Base-by-base conservation (phyloP, 1,284 basidiomycete species). In the Ganoderma meredithae region DNA sequence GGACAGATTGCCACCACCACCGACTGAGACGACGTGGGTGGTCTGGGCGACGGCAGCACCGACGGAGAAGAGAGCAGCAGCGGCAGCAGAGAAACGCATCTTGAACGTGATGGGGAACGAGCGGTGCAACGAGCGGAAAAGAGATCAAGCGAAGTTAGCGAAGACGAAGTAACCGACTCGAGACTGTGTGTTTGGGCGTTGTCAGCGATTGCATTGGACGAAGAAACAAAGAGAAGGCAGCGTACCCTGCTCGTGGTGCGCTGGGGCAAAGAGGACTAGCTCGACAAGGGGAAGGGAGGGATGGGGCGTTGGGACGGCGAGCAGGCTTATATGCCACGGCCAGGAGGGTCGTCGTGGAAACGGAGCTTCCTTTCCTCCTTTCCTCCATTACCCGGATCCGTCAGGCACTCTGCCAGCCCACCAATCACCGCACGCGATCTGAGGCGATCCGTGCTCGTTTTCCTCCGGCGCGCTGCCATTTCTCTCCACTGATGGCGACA, bases 291-390 rank as follows among this genome's bases (percentile, higher is more conserved):
- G 65, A 71, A 70, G 64, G 66, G 66, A 62, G 62, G 58, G 10
- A 27, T 25, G 13, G 39, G 40, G 33, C 22, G 22, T 25, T 25
- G 1, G 47, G 25, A 49, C 12, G 47, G 25, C 47, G 47, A 25
- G 40, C 47, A 47, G 43, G 33, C 43, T 72, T 72, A 64, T 72
- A 69, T 63, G 10, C 22, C 47, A 39, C 27, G 33, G 25, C 64
- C 60, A 60, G 39, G 55, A 25, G 19, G 44, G 49, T 70, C 63
- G 92, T 69, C 94, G 92, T 92, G 94, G 92, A 73, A 81, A 83
- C 33, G 39, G 22, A 9, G 22, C 47, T 47, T 47, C 44, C 44
- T 19, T 39, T 58, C 36, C 8, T n/a, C 44, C 7, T 22, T 58
- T 36, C 8, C 39, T 60, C n/a, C 39, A 40, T 60, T 43, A 40